Percentiles rank a stretch among this genome's conserved stretches.
Evolutionary conservation across 768 basidiomycete genomes (phyloP).

Genomic region (Hirschioporus abietinus): DNA sequence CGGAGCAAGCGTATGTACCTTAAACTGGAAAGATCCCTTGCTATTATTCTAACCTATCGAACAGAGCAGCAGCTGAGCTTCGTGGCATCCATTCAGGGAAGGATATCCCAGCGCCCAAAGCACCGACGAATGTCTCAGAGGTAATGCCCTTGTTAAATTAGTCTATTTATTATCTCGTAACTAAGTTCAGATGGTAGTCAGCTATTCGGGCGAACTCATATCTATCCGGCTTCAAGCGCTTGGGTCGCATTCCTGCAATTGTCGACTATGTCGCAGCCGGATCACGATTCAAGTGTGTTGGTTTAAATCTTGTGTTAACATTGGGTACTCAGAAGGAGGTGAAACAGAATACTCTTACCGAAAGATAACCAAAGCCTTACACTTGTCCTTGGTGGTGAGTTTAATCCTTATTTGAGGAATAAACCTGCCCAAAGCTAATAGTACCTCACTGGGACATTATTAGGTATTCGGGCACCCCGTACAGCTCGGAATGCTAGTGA

Average conservation of each 20-base stretch:
- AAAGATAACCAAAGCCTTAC: slow-evolving; percentile 94
- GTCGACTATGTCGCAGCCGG: slow-evolving; percentile 94
- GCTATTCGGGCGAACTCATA: slow-evolving; percentile 77
- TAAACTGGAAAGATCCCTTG: not conserved
- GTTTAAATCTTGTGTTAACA: not conserved
- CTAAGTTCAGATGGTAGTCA: slow-evolving; percentile 34
- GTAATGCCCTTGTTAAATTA: slow-evolving; percentile 30
- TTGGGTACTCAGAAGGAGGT: not conserved
- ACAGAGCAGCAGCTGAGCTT: slow-evolving; percentile 68
- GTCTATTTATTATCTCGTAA: slow-evolving; percentile 9
- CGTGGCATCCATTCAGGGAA: slow-evolving; percentile 92
- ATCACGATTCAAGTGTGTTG: slow-evolving; percentile 84
- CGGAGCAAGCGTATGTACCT: slow-evolving; percentile 76
- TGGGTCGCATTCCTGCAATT: slow-evolving; percentile 75
- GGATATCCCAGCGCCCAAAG: slow-evolving; percentile 72
- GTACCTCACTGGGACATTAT: slow-evolving; percentile 2
- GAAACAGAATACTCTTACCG: slow-evolving; percentile 66
- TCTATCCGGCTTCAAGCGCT: slow-evolving; percentile 85
- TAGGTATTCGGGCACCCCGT: slow-evolving; percentile 88
- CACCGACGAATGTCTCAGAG: slow-evolving; percentile 90
- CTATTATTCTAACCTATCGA: slow-evolving; percentile 11
- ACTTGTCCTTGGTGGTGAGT: slow-evolving; percentile 77
- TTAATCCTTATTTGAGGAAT: slow-evolving; percentile 5
- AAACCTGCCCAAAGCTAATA: slow-evolving; percentile 1
- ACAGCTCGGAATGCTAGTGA: slow-evolving; percentile 76